Evolutionary conservation across 345 rosid species (phyloP), one percentile per base, ranked within the genome.

Genomic region (Hibiscus syriacus): DNA sequence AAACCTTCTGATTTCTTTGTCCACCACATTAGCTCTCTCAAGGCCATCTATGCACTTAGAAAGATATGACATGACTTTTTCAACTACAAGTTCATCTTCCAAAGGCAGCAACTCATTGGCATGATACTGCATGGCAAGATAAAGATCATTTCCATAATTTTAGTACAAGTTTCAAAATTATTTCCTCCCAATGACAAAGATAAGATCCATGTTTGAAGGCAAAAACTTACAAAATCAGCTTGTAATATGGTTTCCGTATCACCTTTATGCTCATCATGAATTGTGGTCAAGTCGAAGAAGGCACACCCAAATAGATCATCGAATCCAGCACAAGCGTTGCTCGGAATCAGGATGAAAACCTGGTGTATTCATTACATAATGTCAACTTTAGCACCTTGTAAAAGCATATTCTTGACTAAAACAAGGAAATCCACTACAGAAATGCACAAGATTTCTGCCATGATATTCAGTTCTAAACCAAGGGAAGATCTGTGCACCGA

Each of bases 221-320:
- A 50, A 26, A 17, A 26, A 70, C 86, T 80, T 72, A 88, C 87
- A 57, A 86, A 86, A 84, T 84, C 79, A 61, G 83, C 79, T 70
- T 71, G 79, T 27, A 86, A 4, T 54, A 80, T 71, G 1, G 83
- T 86, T 17, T 5, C 63, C 17, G 67, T 72, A 17, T 74, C 68
- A 5, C 74, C 76, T 73, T 76, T 80, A 46, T 85, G 81, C 66
- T 82, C 76, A 1, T 86, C 83, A 0, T 77, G 68, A 55, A 82
- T 78, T n/a, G 50, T 77, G 56, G 78, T 86, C 82, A 84, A 74
- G 74, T 86, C 72, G 20, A 80, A 84, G 83, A 88, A 80, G 27
- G 86, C 77, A 84, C 86, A 82, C 1, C 85, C 81, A 32, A 75
- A 66, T 53, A 82, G 77, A 69, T 82, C 75, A 48, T 80, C 82